A percentile compares a stretch with the other conserved stretches of the same genome.
phyloP scores from a whole-genome alignment of 352 stramenopile species.

The Phytopythium boreale region DNA sequence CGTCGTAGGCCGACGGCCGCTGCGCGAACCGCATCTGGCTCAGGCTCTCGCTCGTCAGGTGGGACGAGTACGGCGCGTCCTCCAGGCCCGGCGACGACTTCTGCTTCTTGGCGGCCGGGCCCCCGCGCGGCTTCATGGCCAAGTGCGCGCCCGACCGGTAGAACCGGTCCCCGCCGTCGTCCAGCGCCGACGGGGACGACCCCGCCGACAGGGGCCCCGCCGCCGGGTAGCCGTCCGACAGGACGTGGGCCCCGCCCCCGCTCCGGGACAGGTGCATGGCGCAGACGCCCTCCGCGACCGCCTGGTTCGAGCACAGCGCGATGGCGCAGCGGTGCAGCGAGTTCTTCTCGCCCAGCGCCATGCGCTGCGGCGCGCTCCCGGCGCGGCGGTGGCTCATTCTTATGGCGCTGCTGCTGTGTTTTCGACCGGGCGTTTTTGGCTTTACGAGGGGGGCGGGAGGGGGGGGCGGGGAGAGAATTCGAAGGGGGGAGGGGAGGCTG shows the following conservation, averaged over 20 bases:
- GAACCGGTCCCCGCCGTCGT: slow-evolving; percentile 42
- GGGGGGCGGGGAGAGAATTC: background rate
- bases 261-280: slow-evolving; percentile 66
- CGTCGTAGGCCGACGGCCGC: slow-evolving; percentile 47
- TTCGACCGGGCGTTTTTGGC: background rate
- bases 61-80: slow-evolving; percentile 11
- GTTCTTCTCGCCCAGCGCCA: slow-evolving; percentile 26
- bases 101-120: slow-evolving; percentile 54
- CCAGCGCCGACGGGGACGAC: slow-evolving; percentile 8
- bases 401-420: too few species aligned
- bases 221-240: too few species aligned
- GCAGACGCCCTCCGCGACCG: slow-evolving; percentile 72
- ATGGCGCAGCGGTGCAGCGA: slow-evolving; percentile 77
- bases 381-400: slow-evolving; percentile 5
- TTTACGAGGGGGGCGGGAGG: background rate
- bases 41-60: slow-evolving; percentile 57
- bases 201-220: slow-evolving; percentile 21
- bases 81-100: slow-evolving; percentile 44
- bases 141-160: slow-evolving; percentile 49
- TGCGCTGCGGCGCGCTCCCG: slow-evolving; percentile 15
- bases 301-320: slow-evolving; percentile 72
- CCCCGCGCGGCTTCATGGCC: slow-evolving; percentile 51
- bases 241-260: background rate
- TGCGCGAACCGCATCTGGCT: slow-evolving; percentile 57
- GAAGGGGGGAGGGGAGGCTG: background rate